Conservation (phyloP, 352 stramenopile species). For the Chloridella minuta region DNA sequence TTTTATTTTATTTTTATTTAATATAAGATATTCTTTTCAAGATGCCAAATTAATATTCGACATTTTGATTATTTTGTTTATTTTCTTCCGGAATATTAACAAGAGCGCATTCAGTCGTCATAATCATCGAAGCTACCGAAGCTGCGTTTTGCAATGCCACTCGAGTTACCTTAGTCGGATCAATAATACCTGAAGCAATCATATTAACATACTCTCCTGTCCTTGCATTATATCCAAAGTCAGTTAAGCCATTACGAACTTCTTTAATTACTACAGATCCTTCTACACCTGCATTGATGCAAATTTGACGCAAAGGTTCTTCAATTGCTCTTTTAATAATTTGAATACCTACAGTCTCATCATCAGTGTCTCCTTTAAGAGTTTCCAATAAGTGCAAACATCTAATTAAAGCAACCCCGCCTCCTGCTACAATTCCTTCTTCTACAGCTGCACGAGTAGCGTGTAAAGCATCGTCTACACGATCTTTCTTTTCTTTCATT, state of each 20-base stretch:
- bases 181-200: conserved; percentile 71
- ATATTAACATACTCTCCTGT: conserved; percentile 87
- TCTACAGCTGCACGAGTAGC: conserved; percentile 22
- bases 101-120: conserved; percentile 96
- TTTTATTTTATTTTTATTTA: too few species aligned
- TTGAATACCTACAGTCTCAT: conserved; percentile 30
- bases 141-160: conserved; percentile 89
- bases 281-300: conserved; percentile 15
- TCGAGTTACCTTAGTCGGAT: conserved; percentile 73
- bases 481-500: conserved; percentile 51
- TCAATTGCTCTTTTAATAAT: conserved; percentile 35
- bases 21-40: too few species aligned
- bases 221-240: conserved; percentile 84
- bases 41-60: too few species aligned
- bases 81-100: conserved; percentile 54
- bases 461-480: conserved; percentile 47
- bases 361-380: conserved; percentile 29
- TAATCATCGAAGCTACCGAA: conserved; percentile 89
- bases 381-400: conserved; percentile 26
- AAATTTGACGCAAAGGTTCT: conserved; percentile 33
- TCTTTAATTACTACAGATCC: background rate
- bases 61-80: background rate
- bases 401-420: conserved; percentile 32
- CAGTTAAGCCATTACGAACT: background rate
- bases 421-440: conserved; percentile 37